phyloP scores from a whole-genome alignment of 805 yeast species.

The Metschnikowia koreensis region DNA sequence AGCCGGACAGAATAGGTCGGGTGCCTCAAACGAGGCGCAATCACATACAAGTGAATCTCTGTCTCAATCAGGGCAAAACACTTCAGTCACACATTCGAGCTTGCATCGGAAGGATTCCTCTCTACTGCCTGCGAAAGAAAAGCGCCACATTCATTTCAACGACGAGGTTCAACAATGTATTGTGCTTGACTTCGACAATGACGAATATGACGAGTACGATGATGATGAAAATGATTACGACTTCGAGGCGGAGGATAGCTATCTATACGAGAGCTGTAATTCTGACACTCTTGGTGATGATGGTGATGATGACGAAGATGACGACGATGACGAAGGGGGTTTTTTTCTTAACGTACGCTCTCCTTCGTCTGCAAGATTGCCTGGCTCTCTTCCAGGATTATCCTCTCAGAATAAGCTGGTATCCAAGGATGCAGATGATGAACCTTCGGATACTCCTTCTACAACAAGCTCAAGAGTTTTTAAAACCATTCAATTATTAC shows the following conservation, averaged over 20 bases:
- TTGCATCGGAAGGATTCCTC: constrained; percentile 7
- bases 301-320: constrained; percentile 38
- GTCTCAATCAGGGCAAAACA: background rate
- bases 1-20: constrained; percentile 10
- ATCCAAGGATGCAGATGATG: constrained; percentile 9
- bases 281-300: constrained; percentile 18
- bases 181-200: constrained; percentile 44
- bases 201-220: constrained; percentile 16
- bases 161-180: constrained; percentile 94
- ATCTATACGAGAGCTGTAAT: constrained; percentile 15
- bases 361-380: constrained; percentile 31
- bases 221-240: constrained; percentile 22
- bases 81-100: constrained; percentile 6
- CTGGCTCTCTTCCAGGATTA: constrained; percentile 19
- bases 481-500: constrained; percentile 73
- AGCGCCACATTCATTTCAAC: constrained; percentile 85
- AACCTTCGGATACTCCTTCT: constrained; percentile 30
- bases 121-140: constrained; percentile 21
- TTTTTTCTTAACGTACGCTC: constrained; percentile 58
- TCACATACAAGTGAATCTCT: background rate
- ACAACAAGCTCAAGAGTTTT: constrained; percentile 28
- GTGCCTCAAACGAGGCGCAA: background rate
- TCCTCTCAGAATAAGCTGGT: constrained; percentile 11
- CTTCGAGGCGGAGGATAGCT: constrained; percentile 17
- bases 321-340: constrained; percentile 65